A percentile compares a stretch with the other conserved stretches of the same genome.
Conservation (phyloP, 192 early-diverging fungal genomes). For the Piromyces sp. region DNA sequence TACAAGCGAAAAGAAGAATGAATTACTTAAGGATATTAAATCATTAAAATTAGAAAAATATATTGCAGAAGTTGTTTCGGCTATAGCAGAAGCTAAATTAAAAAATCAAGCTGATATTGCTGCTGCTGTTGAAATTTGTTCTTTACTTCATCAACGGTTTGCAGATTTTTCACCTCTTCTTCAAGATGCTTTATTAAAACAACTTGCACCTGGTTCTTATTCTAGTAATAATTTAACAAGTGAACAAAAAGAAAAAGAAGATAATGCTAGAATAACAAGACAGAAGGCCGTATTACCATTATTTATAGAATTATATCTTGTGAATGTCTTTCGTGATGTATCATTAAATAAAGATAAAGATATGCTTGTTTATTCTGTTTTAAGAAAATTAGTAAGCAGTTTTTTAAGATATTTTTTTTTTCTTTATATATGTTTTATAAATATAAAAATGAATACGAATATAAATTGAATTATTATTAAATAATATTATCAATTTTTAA, state of each 20-base stretch:
- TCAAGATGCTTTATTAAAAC: conserved; percentile 40
- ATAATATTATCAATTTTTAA: background rate
- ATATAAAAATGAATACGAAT: no score
- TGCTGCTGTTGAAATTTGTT: conserved; percentile 61
- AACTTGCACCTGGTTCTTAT: conserved; percentile 39
- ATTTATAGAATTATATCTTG: conserved; percentile 64
- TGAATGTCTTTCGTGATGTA: conserved; percentile 38
- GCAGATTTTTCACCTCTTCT: conserved; percentile 58
- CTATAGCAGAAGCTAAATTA: conserved; percentile 65
- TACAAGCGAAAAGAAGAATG: conserved; percentile 28
- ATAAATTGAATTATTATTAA: background rate
- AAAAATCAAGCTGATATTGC: conserved; percentile 53
- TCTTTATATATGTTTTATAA: background rate
- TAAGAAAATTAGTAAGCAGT: conserved; percentile 20
- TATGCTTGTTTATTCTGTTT: conserved; percentile 21
- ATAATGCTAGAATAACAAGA: conserved; percentile 40
- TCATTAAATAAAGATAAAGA: conserved; percentile 35
- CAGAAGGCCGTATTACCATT: conserved; percentile 54
- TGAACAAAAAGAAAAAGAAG: conserved; percentile 80
- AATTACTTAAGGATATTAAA: conserved; percentile 56
- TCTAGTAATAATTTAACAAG: conserved; percentile 28
- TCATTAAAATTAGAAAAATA: conserved; percentile 92
- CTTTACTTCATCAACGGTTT: conserved; percentile 80
- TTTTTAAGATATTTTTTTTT: no score
- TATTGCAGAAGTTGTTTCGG: conserved; percentile 73